These are phyloP conservation scores for Dianthus caryophyllus DNA, from an alignment of 148 eudicot genomes.

Conservation along the genomic window DNA sequence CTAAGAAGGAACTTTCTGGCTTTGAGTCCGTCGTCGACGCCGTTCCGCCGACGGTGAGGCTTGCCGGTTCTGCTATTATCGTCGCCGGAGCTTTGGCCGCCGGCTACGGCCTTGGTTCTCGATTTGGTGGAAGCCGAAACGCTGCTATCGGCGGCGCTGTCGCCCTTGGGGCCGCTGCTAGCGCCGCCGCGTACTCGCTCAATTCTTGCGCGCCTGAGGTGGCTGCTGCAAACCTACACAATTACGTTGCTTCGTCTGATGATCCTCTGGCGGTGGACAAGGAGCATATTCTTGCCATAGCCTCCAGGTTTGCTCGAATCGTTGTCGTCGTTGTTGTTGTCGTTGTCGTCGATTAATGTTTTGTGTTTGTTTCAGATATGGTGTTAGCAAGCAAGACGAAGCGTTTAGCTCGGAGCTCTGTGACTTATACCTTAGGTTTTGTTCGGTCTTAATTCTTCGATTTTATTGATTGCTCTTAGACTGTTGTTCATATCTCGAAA, in stretches of 20 bases:
- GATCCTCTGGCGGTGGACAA: constrained; percentile 53
- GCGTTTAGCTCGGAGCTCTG: constrained; percentile 76
- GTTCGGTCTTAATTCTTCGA: not conserved
- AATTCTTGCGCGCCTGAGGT: constrained; percentile 73
- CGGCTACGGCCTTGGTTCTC: not conserved
- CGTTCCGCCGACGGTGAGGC: not conserved
- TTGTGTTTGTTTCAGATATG: constrained; percentile 45
- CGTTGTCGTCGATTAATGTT: not conserved
- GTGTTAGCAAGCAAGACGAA: constrained; percentile 85
- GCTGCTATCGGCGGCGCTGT: constrained; percentile 51
- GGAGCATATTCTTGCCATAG: constrained; percentile 66
- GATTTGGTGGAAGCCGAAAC: not conserved
- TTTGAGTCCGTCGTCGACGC: not conserved
- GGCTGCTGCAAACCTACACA: constrained; percentile 67
- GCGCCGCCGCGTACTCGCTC: constrained; percentile 52
- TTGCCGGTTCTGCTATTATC: not conserved
- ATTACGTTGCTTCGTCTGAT: constrained; percentile 57
- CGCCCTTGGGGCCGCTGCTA: constrained; percentile 64
- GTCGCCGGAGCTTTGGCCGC: not conserved
- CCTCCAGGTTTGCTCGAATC: constrained; percentile 34
- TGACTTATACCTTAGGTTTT: constrained; percentile 74
- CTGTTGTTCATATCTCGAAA: no score
- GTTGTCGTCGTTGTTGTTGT: not conserved
- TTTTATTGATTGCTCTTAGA: not conserved
- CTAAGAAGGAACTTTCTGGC: not conserved